A percentile compares a stretch with the other conserved stretches of the same genome.
phyloP scores from a whole-genome alignment of 345 rosid genomes.

The Heritiera fomes region DNA sequence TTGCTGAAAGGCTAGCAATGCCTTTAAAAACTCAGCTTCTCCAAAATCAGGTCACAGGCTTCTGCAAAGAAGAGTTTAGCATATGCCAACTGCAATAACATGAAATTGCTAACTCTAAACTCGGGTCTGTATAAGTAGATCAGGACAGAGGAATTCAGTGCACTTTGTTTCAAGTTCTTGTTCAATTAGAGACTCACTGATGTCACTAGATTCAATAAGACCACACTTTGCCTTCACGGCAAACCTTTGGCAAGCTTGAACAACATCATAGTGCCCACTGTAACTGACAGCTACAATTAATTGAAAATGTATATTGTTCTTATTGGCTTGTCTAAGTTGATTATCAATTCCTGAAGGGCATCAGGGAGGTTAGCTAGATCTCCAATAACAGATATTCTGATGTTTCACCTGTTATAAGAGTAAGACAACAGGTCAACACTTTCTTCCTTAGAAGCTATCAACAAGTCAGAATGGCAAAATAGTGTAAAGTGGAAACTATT shows the following conservation, averaged over 20 bases:
- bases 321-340: slow-evolving; percentile 25
- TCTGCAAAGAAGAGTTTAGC: slow-evolving; percentile 31
- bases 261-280: slow-evolving; percentile 32
- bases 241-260: slow-evolving; percentile 41
- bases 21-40: slow-evolving; percentile 34
- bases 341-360: slow-evolving; percentile 18
- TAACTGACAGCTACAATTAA: slow-evolving; percentile 31
- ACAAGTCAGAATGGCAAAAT: not conserved
- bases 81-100: slow-evolving; percentile 22
- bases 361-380: slow-evolving; percentile 26
- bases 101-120: slow-evolving; percentile 4
- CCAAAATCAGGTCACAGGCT: slow-evolving; percentile 36
- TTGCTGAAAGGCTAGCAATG: slow-evolving; percentile 28
- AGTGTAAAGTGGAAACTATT: no score
- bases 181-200: slow-evolving; percentile 25
- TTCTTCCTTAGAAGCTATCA: not conserved
- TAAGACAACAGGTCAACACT: not conserved
- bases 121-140: slow-evolving; percentile 33
- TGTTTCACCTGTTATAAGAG: no score
- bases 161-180: slow-evolving; percentile 30
- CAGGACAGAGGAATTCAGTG: slow-evolving; percentile 23
- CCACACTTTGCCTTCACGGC: slow-evolving; percentile 30
- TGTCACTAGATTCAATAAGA: slow-evolving; percentile 24
- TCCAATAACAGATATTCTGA: slow-evolving; percentile 12
- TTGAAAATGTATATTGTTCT: slow-evolving; percentile 28